Conservation (phyloP, 2,329 filamentous ascomycete species). For the Trichophyton verrucosum region DNA sequence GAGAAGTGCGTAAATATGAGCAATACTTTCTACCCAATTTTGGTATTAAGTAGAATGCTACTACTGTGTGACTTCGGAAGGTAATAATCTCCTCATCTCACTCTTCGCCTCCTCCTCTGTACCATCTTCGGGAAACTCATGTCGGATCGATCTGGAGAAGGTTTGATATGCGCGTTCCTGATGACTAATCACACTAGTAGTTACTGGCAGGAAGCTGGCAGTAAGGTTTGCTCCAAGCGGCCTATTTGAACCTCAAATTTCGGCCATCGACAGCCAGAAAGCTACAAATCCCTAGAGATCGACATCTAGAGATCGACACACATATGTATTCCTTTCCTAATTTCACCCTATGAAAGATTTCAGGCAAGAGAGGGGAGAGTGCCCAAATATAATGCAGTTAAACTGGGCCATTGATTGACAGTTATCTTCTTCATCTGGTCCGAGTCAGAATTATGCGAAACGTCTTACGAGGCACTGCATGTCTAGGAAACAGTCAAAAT, state of each 20-base stretch:
- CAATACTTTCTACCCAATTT: not conserved
- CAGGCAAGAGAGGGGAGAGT: not conserved
- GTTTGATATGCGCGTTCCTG: no score
- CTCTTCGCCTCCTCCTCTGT: not conserved
- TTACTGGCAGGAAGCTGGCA: no score
- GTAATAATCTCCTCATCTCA: not conserved
- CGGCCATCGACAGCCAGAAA: no score
- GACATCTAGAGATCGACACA: not conserved
- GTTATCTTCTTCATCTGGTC: not conserved
- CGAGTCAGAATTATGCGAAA: not conserved
- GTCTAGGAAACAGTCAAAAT: not conserved
- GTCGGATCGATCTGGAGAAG: no score
- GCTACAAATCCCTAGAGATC: not conserved
- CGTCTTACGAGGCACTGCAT: not conserved
- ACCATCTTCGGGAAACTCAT: not conserved
- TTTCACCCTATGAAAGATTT: no score
- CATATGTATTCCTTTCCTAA: not conserved
- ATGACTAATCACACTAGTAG: no score
- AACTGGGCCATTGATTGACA: not conserved
- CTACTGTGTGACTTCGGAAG: no score
- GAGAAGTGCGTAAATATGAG: not conserved
- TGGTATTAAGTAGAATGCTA: not conserved
- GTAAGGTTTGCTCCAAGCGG: no score
- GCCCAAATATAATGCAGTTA: not conserved
- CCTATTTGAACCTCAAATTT: no score